phyloP scores from a whole-genome alignment of 2,329 filamentous ascomycete species.

The Aureobasidium pullulans region DNA sequence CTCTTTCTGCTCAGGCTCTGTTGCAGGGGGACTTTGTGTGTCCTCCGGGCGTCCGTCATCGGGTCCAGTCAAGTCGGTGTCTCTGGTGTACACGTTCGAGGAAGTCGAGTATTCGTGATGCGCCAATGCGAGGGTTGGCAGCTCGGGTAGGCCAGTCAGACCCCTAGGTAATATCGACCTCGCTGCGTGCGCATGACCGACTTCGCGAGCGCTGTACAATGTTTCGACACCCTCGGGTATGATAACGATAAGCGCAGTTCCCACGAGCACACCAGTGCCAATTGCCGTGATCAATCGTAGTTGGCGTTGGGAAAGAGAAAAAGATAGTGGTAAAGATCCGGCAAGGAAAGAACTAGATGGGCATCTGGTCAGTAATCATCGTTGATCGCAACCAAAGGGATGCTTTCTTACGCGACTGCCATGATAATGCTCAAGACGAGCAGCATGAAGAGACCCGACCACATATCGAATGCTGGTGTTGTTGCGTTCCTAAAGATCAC shows the following conservation, averaged over 20 bases:
- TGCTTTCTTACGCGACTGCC: conserved; percentile 51
- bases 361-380: background rate
- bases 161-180: background rate
- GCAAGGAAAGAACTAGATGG: conserved; percentile 76
- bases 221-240: conserved; percentile 96
- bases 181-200: conserved; percentile 18
- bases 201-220: conserved; percentile 53
- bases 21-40: background rate
- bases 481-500: background rate
- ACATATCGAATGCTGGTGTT: conserved; percentile 28
- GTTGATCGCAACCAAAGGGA: background rate
- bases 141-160: background rate
- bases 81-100: background rate
- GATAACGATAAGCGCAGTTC: conserved; percentile 92
- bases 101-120: background rate
- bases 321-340: conserved; percentile 81
- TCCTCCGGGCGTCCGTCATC: conserved; percentile 21
- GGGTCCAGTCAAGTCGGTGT: conserved; percentile 21
- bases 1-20: background rate
- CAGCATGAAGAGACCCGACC: conserved; percentile 59
- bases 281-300: conserved; percentile 84
- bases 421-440: conserved; percentile 58
- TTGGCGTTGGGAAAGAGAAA: conserved; percentile 79
- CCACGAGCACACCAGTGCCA: conserved; percentile 88
- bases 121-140: background rate